These are phyloP conservation scores for Triticum monococcum DNA, from an alignment of 176 grass and related monocot genomes.

Conservation along the genomic window DNA sequence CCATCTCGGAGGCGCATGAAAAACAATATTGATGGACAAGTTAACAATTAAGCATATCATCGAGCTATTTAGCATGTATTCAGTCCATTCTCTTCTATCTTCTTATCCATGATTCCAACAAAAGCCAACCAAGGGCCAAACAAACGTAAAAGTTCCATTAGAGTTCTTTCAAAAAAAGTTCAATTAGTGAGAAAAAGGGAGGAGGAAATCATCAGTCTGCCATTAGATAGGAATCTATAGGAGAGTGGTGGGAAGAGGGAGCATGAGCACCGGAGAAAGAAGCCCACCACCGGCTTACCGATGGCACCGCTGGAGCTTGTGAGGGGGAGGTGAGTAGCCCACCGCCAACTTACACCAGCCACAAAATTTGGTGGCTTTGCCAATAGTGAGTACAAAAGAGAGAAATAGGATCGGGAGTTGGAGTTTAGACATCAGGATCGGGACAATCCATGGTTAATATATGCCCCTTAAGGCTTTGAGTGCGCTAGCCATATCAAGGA, in stretches of 20 bases:
- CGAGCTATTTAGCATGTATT: neutral
- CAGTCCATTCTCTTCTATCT: neutral
- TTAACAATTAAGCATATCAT: neutral
- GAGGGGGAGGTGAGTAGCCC: neutral
- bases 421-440: neutral
- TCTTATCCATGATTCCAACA: neutral
- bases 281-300: neutral
- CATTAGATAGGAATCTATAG: neutral
- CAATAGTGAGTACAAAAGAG: neutral
- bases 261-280: neutral
- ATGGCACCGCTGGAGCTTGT: neutral
- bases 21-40: neutral
- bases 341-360: neutral
- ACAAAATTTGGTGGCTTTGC: neutral
- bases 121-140: neutral
- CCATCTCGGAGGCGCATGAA: too few species aligned
- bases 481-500: neutral
- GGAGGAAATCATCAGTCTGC: neutral
- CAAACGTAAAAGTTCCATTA: neutral
- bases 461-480: neutral
- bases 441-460: neutral
- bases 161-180: neutral
- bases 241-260: neutral
- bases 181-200: neutral
- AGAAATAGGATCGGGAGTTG: neutral